These are phyloP conservation scores for Tylopilus sp. DNA, from an alignment of 1,284 basidiomycete genomes.

Conservation along the genomic window DNA sequence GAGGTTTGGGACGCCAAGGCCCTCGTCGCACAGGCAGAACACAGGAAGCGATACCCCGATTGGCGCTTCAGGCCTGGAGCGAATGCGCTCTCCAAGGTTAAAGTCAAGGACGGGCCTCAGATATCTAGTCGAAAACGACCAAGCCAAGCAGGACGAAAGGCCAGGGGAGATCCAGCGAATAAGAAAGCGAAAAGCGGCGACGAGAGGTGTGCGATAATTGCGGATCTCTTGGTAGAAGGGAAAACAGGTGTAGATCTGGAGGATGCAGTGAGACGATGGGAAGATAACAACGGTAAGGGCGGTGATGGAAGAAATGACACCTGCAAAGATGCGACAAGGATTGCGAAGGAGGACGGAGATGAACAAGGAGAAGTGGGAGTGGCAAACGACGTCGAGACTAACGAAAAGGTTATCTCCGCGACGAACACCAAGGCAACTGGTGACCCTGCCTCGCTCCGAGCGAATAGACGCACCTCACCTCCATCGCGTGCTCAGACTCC, in stretches of 20 bases:
- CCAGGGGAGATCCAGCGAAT: conserved; percentile 27
- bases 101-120: conserved; percentile 36
- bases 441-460: conserved; percentile 3
- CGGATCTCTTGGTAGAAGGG: conserved; percentile 48
- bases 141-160: conserved; percentile 37
- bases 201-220: conserved; percentile 44
- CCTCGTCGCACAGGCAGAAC: conserved; percentile 69
- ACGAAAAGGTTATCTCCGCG: conserved; percentile 7
- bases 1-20: conserved; percentile 75
- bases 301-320: conserved; percentile 3
- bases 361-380: conserved; percentile 19
- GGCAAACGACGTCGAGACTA: conserved; percentile 14
- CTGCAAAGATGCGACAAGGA: conserved; percentile 4
- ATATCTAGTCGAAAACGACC: conserved; percentile 38
- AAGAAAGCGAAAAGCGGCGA: conserved; percentile 32
- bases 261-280: conserved; percentile 45
- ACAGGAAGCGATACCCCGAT: conserved; percentile 70
- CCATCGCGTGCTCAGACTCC: conserved; percentile 34
- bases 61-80: conserved; percentile 69
- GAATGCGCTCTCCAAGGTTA: conserved; percentile 51
- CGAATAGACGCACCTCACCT: conserved; percentile 6
- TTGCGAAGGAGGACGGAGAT: conserved; percentile 22
- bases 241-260: conserved; percentile 48
- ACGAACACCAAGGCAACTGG: background rate
- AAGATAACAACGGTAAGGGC: conserved; percentile 14